phyloP scores from a whole-genome alignment of 768 basidiomycete genomes.

The Pulveroboletus sp. region DNA sequence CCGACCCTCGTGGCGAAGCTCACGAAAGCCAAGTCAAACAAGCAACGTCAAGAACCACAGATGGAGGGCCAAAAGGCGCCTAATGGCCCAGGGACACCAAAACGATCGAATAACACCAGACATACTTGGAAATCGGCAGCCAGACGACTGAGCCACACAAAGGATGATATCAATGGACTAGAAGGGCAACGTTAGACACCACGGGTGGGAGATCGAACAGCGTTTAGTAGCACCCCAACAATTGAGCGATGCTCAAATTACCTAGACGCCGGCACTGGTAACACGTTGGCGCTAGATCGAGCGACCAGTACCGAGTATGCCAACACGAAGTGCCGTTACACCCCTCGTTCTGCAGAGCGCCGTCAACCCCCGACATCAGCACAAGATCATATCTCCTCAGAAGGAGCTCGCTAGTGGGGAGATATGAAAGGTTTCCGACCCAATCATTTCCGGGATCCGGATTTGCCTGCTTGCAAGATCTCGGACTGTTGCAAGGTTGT shows the following conservation, averaged over 20 bases:
- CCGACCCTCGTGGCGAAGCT: neutral
- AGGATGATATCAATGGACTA: neutral
- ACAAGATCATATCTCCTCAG: neutral
- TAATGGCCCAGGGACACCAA: neutral
- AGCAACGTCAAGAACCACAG: constrained; percentile 3
- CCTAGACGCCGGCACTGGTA: neutral
- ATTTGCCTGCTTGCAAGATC: neutral
- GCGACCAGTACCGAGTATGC: too few relatives aligned
- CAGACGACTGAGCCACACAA: neutral
- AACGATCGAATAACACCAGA: neutral
- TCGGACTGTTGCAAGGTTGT: neutral
- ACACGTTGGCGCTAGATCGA: too few relatives aligned
- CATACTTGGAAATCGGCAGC: neutral
- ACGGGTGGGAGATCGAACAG: neutral
- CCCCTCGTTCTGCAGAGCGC: too few relatives aligned
- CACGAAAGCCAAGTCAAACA: neutral
- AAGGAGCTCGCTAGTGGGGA: too few relatives aligned
- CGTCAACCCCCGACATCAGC: neutral
- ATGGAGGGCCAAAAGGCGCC: neutral
- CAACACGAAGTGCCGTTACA: too few relatives aligned
- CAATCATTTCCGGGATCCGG: neutral
- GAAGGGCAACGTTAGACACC: neutral
- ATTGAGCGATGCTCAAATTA: neutral
- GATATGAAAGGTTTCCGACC: neutral
- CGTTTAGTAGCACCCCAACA: neutral